phyloP scores from a whole-genome alignment of 1,284 basidiomycete species.

The Anthracocystis setariae region DNA sequence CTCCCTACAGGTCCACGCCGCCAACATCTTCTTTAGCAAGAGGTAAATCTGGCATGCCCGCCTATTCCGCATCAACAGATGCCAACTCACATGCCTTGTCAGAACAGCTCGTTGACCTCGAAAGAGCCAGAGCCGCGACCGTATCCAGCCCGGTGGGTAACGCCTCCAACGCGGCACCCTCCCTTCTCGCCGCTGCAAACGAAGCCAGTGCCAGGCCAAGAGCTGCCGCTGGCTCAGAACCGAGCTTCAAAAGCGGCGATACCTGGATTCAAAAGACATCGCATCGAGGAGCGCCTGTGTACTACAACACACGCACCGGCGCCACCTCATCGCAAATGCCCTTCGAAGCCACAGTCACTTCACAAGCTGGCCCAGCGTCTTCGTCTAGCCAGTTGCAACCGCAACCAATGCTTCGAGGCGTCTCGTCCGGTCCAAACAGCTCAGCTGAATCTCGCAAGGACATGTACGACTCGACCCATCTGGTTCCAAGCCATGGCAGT shows the following conservation, averaged over 20 bases:
- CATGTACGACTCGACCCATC: constrained; percentile 74
- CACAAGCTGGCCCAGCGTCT: constrained; percentile 1
- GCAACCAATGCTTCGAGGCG: constrained; percentile 20
- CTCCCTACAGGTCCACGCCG: constrained; percentile 14
- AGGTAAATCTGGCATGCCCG: constrained; percentile 1
- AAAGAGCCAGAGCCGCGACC: constrained; percentile 31
- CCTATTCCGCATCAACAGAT: constrained; percentile 11
- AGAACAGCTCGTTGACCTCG: constrained; percentile 27
- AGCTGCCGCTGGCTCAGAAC: constrained; percentile 43
- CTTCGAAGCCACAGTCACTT: constrained; percentile 7
- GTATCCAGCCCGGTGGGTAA: constrained; percentile 20
- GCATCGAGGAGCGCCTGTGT: constrained; percentile 79
- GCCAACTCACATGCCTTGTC: constrained; percentile 3
- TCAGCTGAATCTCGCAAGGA: constrained; percentile 32
- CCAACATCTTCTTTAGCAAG: background rate
- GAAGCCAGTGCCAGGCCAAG: constrained; percentile 35
- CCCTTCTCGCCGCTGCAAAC: constrained; percentile 15
- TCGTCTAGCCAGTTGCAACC: constrained; percentile 15
- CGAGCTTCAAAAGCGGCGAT: constrained; percentile 51
- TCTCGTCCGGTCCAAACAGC: constrained; percentile 25
- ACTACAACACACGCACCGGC: constrained; percentile 89
- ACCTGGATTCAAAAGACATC: constrained; percentile 69
- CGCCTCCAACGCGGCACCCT: constrained; percentile 15
- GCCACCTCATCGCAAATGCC: constrained; percentile 86
- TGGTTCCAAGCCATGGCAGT: constrained; percentile 71